A percentile compares a stretch with the other conserved stretches of the same genome.
phyloP scores from a whole-genome alignment of 768 basidiomycete species.

The Udeniomyces megalosporus region DNA sequence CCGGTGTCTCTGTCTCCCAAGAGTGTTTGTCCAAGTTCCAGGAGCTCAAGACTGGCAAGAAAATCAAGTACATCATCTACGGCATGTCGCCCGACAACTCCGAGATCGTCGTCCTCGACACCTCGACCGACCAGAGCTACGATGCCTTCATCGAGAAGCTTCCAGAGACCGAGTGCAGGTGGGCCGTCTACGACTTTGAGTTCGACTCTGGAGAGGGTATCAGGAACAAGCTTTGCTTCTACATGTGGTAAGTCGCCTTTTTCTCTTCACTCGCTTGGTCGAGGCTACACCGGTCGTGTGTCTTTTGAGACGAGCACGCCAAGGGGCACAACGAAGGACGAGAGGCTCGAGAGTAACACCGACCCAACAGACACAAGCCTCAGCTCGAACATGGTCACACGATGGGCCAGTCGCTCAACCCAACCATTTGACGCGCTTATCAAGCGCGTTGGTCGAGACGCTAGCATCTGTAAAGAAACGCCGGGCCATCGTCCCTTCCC shows the following conservation, averaged over 20 bases:
- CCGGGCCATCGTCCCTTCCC: too few relatives aligned
- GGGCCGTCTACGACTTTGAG: constrained; percentile 85
- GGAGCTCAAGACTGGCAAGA: constrained; percentile 58
- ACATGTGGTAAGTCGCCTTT: constrained; percentile 64
- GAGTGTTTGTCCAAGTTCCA: constrained; percentile 48
- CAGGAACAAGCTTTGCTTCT: constrained; percentile 72
- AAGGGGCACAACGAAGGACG: not conserved
- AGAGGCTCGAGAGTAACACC: not conserved
- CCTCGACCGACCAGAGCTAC: constrained; percentile 35
- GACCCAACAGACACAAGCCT: too few relatives aligned
- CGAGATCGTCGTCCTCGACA: constrained; percentile 64
- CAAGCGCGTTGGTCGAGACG: too few relatives aligned
- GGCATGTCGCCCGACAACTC: constrained; percentile 43
- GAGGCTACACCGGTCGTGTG: not conserved
- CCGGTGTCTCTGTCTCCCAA: constrained; percentile 47
- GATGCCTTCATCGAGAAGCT: constrained; percentile 58
- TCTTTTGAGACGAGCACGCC: not conserved
- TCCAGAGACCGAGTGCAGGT: constrained; percentile 60
- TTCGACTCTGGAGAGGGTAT: constrained; percentile 56
- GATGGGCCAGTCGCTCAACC: too few relatives aligned
- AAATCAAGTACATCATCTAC: constrained; percentile 71
- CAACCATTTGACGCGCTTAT: too few relatives aligned
- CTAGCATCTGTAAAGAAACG: too few relatives aligned
- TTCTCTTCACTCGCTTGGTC: not conserved
- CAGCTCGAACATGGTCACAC: too few relatives aligned